phyloP scores from a whole-genome alignment of 495 filamentous ascomycete species.

The Neurospora sp. region DNA sequence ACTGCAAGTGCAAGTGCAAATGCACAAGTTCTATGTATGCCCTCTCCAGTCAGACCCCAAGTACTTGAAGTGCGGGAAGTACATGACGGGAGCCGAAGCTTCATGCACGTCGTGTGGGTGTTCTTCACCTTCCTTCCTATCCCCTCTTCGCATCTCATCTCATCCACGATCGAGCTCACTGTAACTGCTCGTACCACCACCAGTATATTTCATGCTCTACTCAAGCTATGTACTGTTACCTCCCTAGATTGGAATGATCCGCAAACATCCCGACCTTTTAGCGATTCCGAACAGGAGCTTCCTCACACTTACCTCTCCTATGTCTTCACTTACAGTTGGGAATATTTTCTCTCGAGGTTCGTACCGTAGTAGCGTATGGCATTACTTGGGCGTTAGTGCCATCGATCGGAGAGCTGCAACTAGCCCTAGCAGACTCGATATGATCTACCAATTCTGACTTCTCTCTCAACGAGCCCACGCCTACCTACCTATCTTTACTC shows the following conservation, averaged over 20 bases:
- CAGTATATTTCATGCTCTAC: not conserved
- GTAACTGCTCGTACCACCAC: not conserved
- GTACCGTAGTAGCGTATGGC: not conserved
- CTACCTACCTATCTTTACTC: not conserved
- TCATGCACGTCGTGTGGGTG: not conserved
- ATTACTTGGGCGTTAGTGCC: not conserved
- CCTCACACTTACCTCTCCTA: not conserved
- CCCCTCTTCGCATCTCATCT: not conserved
- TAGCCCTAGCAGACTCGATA: not conserved
- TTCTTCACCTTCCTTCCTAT: not conserved
- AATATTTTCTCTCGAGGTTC: not conserved
- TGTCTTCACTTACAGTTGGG: not conserved
- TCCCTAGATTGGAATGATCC: not conserved
- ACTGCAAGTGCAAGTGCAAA: not conserved
- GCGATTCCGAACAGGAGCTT: not conserved
- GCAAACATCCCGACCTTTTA: not conserved
- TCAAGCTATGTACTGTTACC: not conserved
- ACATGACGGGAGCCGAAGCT: not conserved
- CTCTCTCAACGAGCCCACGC: not conserved
- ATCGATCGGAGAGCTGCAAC: not conserved
- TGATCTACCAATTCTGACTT: not conserved
- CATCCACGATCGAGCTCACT: not conserved
- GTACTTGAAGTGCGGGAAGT: not conserved
- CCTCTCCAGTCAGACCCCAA: not conserved
- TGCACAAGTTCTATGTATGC: not conserved